Conservation (phyloP, 768 basidiomycete genomes). For the Clitopilus passeckerianus region DNA sequence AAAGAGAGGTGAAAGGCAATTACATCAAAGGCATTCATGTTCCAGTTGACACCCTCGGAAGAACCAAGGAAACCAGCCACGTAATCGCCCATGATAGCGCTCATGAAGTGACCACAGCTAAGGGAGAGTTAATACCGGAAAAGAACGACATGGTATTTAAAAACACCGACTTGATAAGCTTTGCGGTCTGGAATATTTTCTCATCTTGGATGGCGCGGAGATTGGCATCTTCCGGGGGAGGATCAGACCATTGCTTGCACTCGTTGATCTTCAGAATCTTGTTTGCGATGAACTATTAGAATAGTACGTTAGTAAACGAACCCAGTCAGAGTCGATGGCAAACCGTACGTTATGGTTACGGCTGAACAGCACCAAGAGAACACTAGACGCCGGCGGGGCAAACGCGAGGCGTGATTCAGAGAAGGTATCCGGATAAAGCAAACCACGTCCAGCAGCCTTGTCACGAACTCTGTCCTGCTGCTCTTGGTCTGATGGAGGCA, state of each 20-base stretch:
- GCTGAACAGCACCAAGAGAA: constrained; percentile 49
- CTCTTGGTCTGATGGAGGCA: constrained; percentile 22
- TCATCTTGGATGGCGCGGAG: constrained; percentile 35
- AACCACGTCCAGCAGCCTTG: constrained; percentile 41
- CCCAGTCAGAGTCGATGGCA: not conserved
- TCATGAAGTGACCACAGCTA: constrained; percentile 52
- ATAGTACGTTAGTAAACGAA: not conserved
- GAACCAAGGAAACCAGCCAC: constrained; percentile 54
- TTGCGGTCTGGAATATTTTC: constrained; percentile 53
- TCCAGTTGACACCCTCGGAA: constrained; percentile 48
- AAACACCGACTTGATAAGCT: constrained; percentile 43
- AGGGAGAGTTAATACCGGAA: not conserved
- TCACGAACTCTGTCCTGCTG: constrained; percentile 40
- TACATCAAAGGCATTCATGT: constrained; percentile 43
- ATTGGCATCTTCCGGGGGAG: constrained; percentile 25
- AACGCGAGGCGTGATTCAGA: constrained; percentile 47
- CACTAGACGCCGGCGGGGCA: constrained; percentile 48
- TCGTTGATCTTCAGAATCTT: constrained; percentile 54
- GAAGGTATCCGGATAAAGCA: constrained; percentile 50
- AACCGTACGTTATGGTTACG: constrained; percentile 53
- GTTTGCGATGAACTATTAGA: constrained; percentile 44
- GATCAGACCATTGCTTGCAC: constrained; percentile 37
- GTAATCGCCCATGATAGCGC: constrained; percentile 52
- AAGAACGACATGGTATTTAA: not conserved
- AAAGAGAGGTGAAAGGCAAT: not conserved